Evolutionary conservation across 352 stramenopile genomes (phyloP), one percentile per base, ranked within the genome.

Genomic region (Globisporangium alternatum): DNA sequence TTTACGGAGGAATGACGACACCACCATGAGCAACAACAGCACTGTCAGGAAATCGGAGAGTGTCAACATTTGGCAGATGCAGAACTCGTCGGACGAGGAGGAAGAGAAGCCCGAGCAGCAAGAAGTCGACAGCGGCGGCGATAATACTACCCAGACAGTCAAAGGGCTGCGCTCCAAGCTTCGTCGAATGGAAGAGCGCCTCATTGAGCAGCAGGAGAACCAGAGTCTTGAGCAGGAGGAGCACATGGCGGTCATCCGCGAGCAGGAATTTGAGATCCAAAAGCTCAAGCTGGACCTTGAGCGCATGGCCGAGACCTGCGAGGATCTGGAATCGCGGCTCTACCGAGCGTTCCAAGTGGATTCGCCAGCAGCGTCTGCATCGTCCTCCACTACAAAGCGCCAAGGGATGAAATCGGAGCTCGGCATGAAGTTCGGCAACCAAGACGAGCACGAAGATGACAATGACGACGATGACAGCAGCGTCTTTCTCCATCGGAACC

Each of bases 181-280:
- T 31, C 55, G 75, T 45, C 72, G 81, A 31, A 65, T 90, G 17
- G 61, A 89, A 60, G 70, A 45, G 37, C 69, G 61, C 19, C 54
- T 90, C n/a, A 41, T 56, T 4, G 75, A 82, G 33, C 57, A 68
- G 45, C 56, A 74, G 51, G 63, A 83, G 43, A 51, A 68, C 13
- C 70, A 80, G 28, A 49, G 53, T 5, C 54, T 86, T 0, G 77
- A 88, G 55, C 76, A 80, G 60, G 76, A 89, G 13, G 72, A 84
- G 56, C 72, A 65, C 21, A 78, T 80, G 69, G 82, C 74, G 2
- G 80, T 89, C 44, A 88, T 91, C 31, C 70, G 78, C 41, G 80
- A 89, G 39, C 80, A 89, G 61, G 78, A 89, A 55, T 68, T 35
- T 6, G 81, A 91, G 60, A 52, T 88, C 5, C 66, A 73, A 25